Evolutionary conservation across 2,329 filamentous ascomycete species (phyloP).

Genomic region (Thielaviopsis populi): DNA sequence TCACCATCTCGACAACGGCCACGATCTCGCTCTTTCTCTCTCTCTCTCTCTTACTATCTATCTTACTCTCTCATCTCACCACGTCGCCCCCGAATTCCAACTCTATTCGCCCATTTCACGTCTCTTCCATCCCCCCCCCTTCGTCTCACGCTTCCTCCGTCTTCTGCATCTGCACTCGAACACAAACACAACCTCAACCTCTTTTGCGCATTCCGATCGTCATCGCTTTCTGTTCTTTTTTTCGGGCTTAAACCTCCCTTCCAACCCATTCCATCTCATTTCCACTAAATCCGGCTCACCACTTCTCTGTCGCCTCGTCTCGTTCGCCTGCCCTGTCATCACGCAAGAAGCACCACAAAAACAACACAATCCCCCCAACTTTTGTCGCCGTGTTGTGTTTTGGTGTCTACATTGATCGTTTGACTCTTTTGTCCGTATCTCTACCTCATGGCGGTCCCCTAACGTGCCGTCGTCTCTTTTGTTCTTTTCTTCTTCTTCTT

Average conservation of each 20-base stretch:
- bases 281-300: neutral
- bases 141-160: neutral
- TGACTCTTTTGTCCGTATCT: neutral
- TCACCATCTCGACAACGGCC: no score
- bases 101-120: neutral
- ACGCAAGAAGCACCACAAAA: neutral
- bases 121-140: neutral
- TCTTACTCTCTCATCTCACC: no score
- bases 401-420: neutral
- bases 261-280: neutral
- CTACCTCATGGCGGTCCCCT: neutral
- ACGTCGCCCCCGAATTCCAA: no score
- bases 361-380: neutral
- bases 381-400: neutral
- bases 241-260: neutral
- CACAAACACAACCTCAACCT: neutral
- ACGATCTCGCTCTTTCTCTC: no score
- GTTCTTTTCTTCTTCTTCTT: neutral
- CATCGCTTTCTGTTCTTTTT: neutral
- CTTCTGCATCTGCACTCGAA: neutral
- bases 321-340: neutral
- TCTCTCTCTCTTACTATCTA: no score
- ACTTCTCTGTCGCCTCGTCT: neutral
- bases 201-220: neutral
- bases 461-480: neutral